Evolutionary conservation across 306 rosid genomes (phyloP).

Genomic region (Sicyos edulis): DNA sequence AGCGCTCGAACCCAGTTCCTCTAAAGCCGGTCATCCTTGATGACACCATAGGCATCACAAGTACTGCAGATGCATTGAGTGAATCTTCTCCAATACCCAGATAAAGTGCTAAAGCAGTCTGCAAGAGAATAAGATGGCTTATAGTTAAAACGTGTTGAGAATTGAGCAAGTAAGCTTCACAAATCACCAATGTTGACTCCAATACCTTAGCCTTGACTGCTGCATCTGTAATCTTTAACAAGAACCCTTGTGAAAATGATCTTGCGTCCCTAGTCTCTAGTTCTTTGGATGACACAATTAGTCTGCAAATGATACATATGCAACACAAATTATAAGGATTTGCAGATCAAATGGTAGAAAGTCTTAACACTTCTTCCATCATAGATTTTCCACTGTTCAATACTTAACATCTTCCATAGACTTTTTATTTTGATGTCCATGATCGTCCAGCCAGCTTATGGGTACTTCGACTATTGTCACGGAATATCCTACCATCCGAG

Average conservation of each 20-base stretch:
- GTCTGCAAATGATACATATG: slow-evolving; percentile 32
- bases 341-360: slow-evolving; percentile 5
- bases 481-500: too few relatives aligned
- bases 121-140: slow-evolving; percentile 27
- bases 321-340: neutral
- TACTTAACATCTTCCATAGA: neutral
- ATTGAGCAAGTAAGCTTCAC: neutral
- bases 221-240: slow-evolving; percentile 46
- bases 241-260: slow-evolving; percentile 49
- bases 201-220: slow-evolving; percentile 75
- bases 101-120: slow-evolving; percentile 62
- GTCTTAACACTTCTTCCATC: slow-evolving; percentile 1
- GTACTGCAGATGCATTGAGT: slow-evolving; percentile 73
- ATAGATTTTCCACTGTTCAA: neutral
- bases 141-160: neutral
- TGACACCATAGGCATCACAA: slow-evolving; percentile 98
- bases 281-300: slow-evolving; percentile 51
- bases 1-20: slow-evolving; percentile 63
- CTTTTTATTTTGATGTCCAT: too few relatives aligned
- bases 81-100: slow-evolving; percentile 92
- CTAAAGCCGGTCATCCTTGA: slow-evolving; percentile 90
- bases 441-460: too few relatives aligned
- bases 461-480: too few relatives aligned
- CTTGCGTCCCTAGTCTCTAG: slow-evolving; percentile 42
- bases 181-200: slow-evolving; percentile 19